Evolutionary conservation across 805 yeast genomes (phyloP).

Genomic region (Candida hungchunana): DNA sequence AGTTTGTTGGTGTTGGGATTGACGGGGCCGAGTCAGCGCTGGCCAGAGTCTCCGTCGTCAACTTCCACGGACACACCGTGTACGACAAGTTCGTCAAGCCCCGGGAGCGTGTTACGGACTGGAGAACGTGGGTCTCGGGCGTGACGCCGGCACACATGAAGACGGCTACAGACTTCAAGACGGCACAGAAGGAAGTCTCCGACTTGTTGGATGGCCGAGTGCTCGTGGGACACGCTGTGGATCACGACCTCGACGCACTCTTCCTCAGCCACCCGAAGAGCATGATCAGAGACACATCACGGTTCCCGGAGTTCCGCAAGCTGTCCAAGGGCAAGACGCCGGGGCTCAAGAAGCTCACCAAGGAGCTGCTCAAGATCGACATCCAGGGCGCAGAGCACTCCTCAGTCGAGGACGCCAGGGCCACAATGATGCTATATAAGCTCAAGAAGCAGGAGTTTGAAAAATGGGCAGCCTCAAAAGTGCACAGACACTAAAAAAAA

Average conservation of each 20-base stretch:
- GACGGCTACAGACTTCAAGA: constrained; percentile 59
- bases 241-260: constrained; percentile 71
- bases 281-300: constrained; percentile 70
- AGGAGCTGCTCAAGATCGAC: constrained; percentile 49
- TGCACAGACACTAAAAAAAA: constrained; percentile 2
- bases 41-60: constrained; percentile 85
- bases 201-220: constrained; percentile 50
- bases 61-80: constrained; percentile 68
- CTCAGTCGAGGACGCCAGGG: constrained; percentile 86
- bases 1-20: constrained; percentile 86
- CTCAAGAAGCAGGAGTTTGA: constrained; percentile 61
- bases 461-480: constrained; percentile 20
- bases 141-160: constrained; percentile 66
- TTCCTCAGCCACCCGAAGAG: constrained; percentile 62
- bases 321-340: constrained; percentile 70
- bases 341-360: constrained; percentile 58
- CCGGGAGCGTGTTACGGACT: constrained; percentile 70
- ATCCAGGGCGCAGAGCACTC: constrained; percentile 79
- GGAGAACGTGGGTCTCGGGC: constrained; percentile 94
- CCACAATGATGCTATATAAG: constrained; percentile 79
- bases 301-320: constrained; percentile 51
- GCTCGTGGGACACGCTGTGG: constrained; percentile 81
- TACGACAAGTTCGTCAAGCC: constrained; percentile 78
- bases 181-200: constrained; percentile 57
- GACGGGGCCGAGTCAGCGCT: constrained; percentile 66